Evolutionary conservation across 345 rosid genomes (phyloP).

Genomic region (Eucalyptus camaldulensis): DNA sequence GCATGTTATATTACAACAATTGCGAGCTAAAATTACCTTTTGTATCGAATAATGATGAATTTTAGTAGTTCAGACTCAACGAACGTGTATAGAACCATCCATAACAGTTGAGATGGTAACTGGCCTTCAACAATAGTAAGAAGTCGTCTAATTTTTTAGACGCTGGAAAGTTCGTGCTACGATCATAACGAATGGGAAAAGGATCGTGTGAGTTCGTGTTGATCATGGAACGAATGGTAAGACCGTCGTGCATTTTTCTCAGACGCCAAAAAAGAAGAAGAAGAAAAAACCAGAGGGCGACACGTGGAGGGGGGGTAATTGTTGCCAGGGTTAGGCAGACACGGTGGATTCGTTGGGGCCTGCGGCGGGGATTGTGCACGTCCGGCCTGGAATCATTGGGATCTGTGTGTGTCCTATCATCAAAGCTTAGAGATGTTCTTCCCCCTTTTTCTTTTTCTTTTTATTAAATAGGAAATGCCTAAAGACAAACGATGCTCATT

Average conservation of each 20-base stretch:
- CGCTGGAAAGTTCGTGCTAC: not conserved
- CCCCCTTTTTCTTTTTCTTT: not conserved
- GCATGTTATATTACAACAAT: not conserved
- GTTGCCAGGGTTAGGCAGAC: constrained; percentile 65
- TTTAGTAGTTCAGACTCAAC: not conserved
- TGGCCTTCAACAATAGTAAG: not conserved
- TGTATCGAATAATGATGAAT: not conserved
- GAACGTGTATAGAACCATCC: not conserved
- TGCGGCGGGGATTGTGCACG: constrained; percentile 5
- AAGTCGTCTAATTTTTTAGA: not conserved
- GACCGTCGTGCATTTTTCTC: not conserved
- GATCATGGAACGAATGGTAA: not conserved
- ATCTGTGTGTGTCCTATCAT: not conserved
- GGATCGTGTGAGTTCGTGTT: not conserved
- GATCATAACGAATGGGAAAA: not conserved
- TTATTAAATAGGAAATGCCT: not conserved
- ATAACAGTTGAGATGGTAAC: not conserved
- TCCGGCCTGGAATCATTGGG: not conserved
- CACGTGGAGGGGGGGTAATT: not conserved
- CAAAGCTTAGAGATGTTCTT: not conserved
- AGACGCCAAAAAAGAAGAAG: too few relatives aligned
- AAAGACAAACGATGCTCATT: not conserved
- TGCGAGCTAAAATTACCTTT: not conserved
- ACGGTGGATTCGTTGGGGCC: constrained; percentile 48
- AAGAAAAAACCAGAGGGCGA: not conserved